Evolutionary conservation across 768 basidiomycete genomes (phyloP).

Genomic region (Psilocybe tampanensis): DNA sequence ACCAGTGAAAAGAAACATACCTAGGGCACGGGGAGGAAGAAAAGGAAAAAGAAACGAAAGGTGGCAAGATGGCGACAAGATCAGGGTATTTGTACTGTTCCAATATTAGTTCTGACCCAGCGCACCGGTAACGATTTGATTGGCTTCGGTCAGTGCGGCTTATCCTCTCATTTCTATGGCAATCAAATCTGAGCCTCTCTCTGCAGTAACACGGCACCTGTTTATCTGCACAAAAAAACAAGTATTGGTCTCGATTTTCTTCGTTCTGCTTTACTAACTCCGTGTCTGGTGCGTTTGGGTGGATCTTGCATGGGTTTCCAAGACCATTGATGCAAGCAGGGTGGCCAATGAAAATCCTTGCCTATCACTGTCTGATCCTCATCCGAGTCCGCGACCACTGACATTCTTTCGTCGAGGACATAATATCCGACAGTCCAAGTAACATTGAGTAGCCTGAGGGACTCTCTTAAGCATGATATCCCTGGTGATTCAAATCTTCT

Average conservation of each 20-base stretch:
- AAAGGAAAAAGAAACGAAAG: slow-evolving; percentile 29
- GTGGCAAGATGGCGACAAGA: slow-evolving; percentile 31
- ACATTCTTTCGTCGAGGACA: slow-evolving; percentile 1
- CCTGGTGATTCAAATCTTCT: too few species aligned
- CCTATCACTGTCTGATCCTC: background rate
- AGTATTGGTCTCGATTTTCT: background rate
- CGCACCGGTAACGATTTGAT: slow-evolving; percentile 27
- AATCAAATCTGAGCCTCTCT: slow-evolving; percentile 14
- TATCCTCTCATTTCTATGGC: slow-evolving; percentile 31
- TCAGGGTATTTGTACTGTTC: slow-evolving; percentile 36
- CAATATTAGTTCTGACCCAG: slow-evolving; percentile 28
- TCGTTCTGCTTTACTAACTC: background rate
- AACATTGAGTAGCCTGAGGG: too few species aligned
- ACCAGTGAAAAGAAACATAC: too few species aligned
- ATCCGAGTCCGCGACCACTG: too few species aligned
- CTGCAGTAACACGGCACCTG: background rate
- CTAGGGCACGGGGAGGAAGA: slow-evolving; percentile 35
- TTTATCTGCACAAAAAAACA: background rate
- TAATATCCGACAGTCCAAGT: too few species aligned
- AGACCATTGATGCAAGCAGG: background rate
- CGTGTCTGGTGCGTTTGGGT: too few species aligned
- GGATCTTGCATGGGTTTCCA: background rate
- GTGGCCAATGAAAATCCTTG: background rate
- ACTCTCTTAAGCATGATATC: too few species aligned
- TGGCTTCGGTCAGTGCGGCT: slow-evolving; percentile 32